Evolutionary conservation across 2,329 filamentous ascomycete genomes (phyloP).

Genomic region (Penicillium sclerotigenum): DNA sequence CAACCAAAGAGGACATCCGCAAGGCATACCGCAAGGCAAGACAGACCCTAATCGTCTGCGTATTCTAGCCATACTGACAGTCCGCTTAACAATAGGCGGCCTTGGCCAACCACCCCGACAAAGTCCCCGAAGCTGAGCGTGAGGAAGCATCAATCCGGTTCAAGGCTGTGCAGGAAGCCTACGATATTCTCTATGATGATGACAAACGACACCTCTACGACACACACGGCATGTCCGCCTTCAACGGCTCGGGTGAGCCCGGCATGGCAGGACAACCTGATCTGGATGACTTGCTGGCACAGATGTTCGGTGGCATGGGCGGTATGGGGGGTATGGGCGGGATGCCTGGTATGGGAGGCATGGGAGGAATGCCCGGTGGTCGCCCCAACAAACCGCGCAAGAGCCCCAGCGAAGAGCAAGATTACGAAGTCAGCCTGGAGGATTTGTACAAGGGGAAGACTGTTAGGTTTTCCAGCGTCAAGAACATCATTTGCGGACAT

Average conservation of each 20-base stretch:
- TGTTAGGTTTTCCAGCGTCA: slow-evolving; percentile 92
- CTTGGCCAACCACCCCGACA: slow-evolving; percentile 88
- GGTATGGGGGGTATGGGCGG: slow-evolving; percentile 54
- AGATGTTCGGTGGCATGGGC: slow-evolving; percentile 78
- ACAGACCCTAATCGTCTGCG: neutral
- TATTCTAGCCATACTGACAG: slow-evolving; percentile 6
- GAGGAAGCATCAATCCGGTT: slow-evolving; percentile 85
- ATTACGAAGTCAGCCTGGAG: slow-evolving; percentile 86
- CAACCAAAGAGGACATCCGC: slow-evolving; percentile 78
- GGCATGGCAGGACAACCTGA: slow-evolving; percentile 64
- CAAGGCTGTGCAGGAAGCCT: slow-evolving; percentile 89
- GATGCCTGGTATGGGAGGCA: slow-evolving; percentile 46
- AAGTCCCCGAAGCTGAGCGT: slow-evolving; percentile 82
- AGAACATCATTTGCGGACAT: slow-evolving; percentile 81
- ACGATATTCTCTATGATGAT: slow-evolving; percentile 96
- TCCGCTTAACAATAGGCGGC: slow-evolving; percentile 60
- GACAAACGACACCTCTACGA: slow-evolving; percentile 91
- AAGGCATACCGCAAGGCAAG: slow-evolving; percentile 92
- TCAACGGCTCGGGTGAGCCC: slow-evolving; percentile 70
- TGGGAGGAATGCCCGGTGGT: slow-evolving; percentile 30
- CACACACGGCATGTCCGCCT: slow-evolving; percentile 90
- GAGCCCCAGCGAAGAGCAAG: slow-evolving; percentile 80
- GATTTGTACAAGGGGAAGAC: slow-evolving; percentile 99
- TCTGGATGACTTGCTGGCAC: slow-evolving; percentile 85
- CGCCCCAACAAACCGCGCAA: slow-evolving; percentile 51